phyloP scores from a whole-genome alignment of 2,329 filamentous ascomycete genomes.

The Hirsutella thompsonii region DNA sequence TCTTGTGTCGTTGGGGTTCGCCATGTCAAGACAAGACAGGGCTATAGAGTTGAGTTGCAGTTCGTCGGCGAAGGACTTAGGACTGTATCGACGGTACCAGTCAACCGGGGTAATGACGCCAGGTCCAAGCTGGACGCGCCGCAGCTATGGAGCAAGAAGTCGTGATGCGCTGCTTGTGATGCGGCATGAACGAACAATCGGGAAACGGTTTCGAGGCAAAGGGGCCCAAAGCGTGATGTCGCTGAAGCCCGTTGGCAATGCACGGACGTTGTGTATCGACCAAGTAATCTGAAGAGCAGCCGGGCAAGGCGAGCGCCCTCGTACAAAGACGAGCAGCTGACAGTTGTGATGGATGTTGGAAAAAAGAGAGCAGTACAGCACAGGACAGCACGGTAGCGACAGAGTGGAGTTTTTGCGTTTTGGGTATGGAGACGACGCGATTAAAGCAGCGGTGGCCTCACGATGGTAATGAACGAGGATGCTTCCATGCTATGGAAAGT shows the following conservation, averaged over 20 bases:
- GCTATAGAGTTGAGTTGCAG: neutral
- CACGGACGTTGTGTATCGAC: too few species aligned
- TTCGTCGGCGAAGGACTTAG: neutral
- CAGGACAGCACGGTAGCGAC: too few species aligned
- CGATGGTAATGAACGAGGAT: too few species aligned
- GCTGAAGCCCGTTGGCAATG: neutral
- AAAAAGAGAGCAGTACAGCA: too few species aligned
- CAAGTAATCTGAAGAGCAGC: too few species aligned
- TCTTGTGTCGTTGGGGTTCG: conserved; percentile 27
- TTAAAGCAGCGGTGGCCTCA: too few species aligned
- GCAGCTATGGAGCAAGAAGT: neutral
- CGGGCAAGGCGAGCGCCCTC: too few species aligned
- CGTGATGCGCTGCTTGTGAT: neutral
- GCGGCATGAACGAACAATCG: neutral
- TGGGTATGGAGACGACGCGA: too few species aligned
- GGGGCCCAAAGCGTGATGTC: neutral
- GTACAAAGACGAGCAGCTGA: too few species aligned
- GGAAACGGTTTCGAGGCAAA: neutral
- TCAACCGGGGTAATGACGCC: neutral
- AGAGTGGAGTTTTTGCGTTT: too few species aligned
- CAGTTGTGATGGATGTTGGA: too few species aligned
- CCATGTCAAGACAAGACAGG: conserved; percentile 16
- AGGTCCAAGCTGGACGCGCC: neutral
- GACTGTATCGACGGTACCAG: neutral
- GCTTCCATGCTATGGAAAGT: too few species aligned